Percentiles rank a stretch among this genome's conserved stretches.
Evolutionary conservation across 495 filamentous ascomycete species (phyloP).

Genomic region (Cairneyella variabilis): DNA sequence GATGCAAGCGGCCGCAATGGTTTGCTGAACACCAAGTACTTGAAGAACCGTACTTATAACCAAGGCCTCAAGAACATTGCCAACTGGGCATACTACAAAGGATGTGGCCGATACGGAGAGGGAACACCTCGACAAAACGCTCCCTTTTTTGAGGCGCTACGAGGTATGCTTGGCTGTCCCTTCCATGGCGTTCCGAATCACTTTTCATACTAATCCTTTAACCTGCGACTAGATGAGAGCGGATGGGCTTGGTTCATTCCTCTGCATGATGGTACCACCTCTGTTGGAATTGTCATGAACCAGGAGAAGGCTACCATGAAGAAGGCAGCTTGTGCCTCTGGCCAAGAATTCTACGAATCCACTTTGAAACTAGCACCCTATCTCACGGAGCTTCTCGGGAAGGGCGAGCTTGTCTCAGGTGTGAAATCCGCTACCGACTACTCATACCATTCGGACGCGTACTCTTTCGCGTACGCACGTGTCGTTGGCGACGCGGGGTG

Average conservation of each 20-base stretch:
- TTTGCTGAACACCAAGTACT: constrained; percentile 37
- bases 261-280: constrained; percentile 38
- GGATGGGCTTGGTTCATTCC: constrained; percentile 46
- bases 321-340: constrained; percentile 25
- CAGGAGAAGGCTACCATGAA: constrained; percentile 30
- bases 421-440: constrained; percentile 38
- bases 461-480: too few relatives aligned
- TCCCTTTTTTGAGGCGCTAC: constrained; percentile 40
- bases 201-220: too few relatives aligned
- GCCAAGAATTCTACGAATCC: constrained; percentile 38
- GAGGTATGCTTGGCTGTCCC: too few relatives aligned
- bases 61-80: constrained; percentile 40
- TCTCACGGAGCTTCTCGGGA: constrained; percentile 25
- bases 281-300: constrained; percentile 38
- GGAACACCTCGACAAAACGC: constrained; percentile 30
- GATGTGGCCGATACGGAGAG: constrained; percentile 22
- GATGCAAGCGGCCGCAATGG: constrained; percentile 42
- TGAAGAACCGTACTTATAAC: constrained; percentile 41
- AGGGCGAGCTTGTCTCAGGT: constrained; percentile 28
- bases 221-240: constrained; percentile 30
- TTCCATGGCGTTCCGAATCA: too few relatives aligned
- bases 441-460: too few relatives aligned
- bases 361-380: constrained; percentile 30
- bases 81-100: constrained; percentile 43
- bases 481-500: too few relatives aligned